These are phyloP conservation scores for Syncephalastrum sp. DNA, from an alignment of 371 early-diverging fungal genomes.

Conservation along the genomic window DNA sequence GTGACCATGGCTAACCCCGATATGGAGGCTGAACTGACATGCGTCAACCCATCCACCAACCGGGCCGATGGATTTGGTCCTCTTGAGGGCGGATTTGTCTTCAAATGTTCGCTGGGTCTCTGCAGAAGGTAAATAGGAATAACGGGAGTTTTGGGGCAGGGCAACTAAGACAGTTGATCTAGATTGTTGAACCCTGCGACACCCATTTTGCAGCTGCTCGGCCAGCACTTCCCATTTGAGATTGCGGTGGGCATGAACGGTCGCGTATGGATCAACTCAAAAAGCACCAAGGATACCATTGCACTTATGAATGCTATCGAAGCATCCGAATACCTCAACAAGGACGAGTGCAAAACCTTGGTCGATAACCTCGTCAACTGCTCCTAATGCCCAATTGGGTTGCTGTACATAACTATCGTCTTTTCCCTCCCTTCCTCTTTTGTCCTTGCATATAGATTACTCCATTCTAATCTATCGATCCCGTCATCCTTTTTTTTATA, in stretches of 20 bases:
- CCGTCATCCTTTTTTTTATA: not conserved
- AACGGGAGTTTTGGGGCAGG: not conserved
- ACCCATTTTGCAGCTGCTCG: slow-evolving; percentile 66
- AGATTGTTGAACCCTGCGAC: slow-evolving; percentile 75
- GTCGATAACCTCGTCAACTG: slow-evolving; percentile 52
- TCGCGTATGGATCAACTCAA: slow-evolving; percentile 86
- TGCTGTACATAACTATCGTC: slow-evolving; percentile 5
- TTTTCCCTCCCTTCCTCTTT: not conserved
- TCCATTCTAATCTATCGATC: not conserved
- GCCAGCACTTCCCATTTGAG: slow-evolving; percentile 81
- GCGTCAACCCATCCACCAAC: slow-evolving; percentile 73
- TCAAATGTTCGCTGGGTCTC: slow-evolving; percentile 76
- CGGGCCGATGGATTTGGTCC: slow-evolving; percentile 83
- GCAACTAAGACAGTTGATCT: not conserved
- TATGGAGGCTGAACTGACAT: slow-evolving; percentile 96
- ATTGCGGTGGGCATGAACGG: slow-evolving; percentile 93
- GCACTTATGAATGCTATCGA: slow-evolving; percentile 72
- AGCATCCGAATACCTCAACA: slow-evolving; percentile 69
- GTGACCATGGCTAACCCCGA: slow-evolving; percentile 87
- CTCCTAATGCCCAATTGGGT: not conserved
- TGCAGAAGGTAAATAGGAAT: slow-evolving; percentile 54
- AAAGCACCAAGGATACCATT: slow-evolving; percentile 56
- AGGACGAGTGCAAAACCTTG: slow-evolving; percentile 63
- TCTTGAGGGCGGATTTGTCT: slow-evolving; percentile 68
- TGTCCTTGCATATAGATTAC: not conserved